Base-by-base conservation (phyloP, 176 grass and related monocot species). In the Alloteropsis semialata region DNA sequence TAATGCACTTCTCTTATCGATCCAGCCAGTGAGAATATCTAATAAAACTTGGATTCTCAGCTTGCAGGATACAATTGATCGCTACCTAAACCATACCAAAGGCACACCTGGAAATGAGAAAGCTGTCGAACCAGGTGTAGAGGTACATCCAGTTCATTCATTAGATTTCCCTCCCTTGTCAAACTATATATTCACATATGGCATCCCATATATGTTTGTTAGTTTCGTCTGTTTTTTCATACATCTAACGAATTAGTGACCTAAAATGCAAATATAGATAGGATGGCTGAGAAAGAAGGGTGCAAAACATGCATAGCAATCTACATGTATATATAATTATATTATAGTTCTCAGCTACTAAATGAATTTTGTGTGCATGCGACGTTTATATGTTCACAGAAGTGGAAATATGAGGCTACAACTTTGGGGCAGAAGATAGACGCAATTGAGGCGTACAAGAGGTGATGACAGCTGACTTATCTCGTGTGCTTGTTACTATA, bases 21-120 rank as follows among this genome's bases (percentile, higher is more conserved):
- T 75, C n/a, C 6, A 83, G 29, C 49, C 60, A 36, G 43, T 60
- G 58, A 44, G 36, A 30, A 54, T 84, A 18, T 77, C 5, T 74
- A 14, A 17, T 87, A 65, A 74, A 5, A 67, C 73, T 27, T 48
- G n/a, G 7, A 55, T n/a, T 41, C 27, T 15, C 82, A 98, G 96
- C 54, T 79, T 95, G 85, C 88, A 86, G 72, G 84, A 84, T 49
- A 95, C 96, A 27, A 93, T 98, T 72, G 84, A 93, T 79, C 88
- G 92, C 34, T 98, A 98, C 60, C 55, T 79, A 24, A 79, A 48
- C 30, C 92, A 95, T 38, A 63, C 75, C 25, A 84, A 85, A 74
- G 84, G 50, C 46, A 59, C 33, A 60, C 12, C 17, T 65, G 25
- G 42, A 64, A 87, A 29, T 61, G 59, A 53, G 36, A 87, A 66